Evolutionary conservation across 306 rosid genomes (phyloP), one percentile per base, ranked within the genome.

Genomic region (Vachellia pachyceras): DNA sequence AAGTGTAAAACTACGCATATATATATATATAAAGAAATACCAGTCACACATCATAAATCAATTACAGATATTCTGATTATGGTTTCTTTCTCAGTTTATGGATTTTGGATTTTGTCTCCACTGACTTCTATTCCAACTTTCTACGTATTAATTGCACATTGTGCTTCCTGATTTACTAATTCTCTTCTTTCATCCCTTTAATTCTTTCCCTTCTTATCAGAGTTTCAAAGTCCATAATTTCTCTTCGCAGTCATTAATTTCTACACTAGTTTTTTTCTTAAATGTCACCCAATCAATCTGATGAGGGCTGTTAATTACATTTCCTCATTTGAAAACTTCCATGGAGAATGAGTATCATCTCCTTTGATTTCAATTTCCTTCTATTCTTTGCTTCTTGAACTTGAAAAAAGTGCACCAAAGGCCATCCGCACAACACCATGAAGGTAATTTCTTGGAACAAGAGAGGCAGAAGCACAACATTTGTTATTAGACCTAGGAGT

Each of bases 191-290:
- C 61, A 68, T 29, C 68, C 44, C 20, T 20, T 69, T 52, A 18
- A 18, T 54, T 42, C 58, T 45, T 45, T 20, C 25, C 58, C 40
- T 75, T 50, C 46, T 79, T 84, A 47, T 63, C 6, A 8, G 29
- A 69, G 76, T 71, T 80, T 64, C 72, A 76, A 64, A 7, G 58
- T 49, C 40, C 72, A 67, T 39, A 67, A 67, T 10, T 67, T 18
- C 2, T 8, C 22, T 18, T 40, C 47, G 40, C 5, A 36, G 41
- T 67, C 35, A 67, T 67, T 67, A 66, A 66, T 39, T 66, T 37
- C 45, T 67, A 39, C 44, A 15, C n/a, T 42, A 69, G 4, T 68
- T 29, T n/a, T 20, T 20, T 17, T 7, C 11, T 5, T 10, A 20
- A 61, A 79, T 71, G 52, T 42, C 60, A 50, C 29, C 52, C 2